Evolutionary conservation across 2,329 filamentous ascomycete genomes (phyloP), one percentile per base, ranked within the genome.

Genomic region (Colletotrichum musae): DNA sequence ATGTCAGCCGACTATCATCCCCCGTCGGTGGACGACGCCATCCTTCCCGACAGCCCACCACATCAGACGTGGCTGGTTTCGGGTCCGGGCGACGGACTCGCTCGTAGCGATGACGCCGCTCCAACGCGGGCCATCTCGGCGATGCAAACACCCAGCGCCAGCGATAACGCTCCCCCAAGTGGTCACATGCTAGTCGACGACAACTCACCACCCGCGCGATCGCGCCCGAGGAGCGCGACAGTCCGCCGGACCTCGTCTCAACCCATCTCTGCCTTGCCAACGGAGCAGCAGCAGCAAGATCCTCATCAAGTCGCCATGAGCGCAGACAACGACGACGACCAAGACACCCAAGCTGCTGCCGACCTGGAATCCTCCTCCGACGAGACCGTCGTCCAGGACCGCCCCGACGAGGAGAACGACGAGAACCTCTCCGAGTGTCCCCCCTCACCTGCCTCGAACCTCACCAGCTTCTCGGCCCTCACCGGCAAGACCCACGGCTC

Each of bases 401-500:
- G 48, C 16, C 16, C 26, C 21, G 13, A 61, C 7, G 62, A 66
- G 4, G 48, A 56, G 9, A 48, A 50, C 6, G 61, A 63, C 18
- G 7, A 16, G 16, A 47, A 18, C 56, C 3, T n/a, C 45, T 12
- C 10, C 18, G 41, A 28, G 4, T 52, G 41, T 26, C 70, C 79
- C 26, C 74, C 75, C 6, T 78, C 78, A 16, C 77, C 78, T 75
- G 63, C 77, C n/a, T 80, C 78, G 3, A 74, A 73, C 32, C 62
- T 77, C 6, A 80, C 78, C 5, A 74, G 72, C 45, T 51, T 76
- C 10, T 75, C 78, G 0, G 72, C 72, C 7, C 43, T 75, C 2
- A 76, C 77, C 0, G 74, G 73, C 1, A 71, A 72, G 26, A 78
- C 78, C 2, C 78, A 75, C 61, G 78, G 79, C 12, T 81, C 81